Base-by-base conservation (phyloP, 179 eudicot genomes). In the Spergularia azorica region DNA sequence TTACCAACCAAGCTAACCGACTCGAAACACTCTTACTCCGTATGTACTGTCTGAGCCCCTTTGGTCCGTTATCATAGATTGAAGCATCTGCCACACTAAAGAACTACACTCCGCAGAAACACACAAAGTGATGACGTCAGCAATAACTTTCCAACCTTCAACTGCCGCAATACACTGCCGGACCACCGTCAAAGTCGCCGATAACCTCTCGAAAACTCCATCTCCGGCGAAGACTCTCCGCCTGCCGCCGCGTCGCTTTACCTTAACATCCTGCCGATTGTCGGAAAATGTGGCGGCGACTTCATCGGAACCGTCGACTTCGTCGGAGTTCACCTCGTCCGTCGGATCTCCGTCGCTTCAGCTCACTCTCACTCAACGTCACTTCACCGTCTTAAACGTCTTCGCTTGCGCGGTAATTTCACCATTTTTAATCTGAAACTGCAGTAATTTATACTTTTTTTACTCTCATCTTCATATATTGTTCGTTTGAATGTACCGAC, bases 401-500 rank as follows among this genome's bases (percentile, higher is more conserved):
- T 77, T 85, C 77, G 91, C 97, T 32, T 92, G 91, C 71, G 86
- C 84, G 71, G 97, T 92, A 90, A 61, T 26, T 50, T 55, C 57
- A 9, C 17, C 17, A 10, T 58, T 59, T n/a, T 74, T 15, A 38
- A 11, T 66, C 1, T 39, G 4, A 26, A 9, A 0, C 10, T 16
- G 12, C 36, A 60, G 39, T 48, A 1, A 66, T 56, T 38, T 17
- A 15, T 46, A 9, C 21, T 20, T 38, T 46, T 9, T n/a, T 64
- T 63, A 26, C 32, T 26, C 32, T 26, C 32, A 26, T 18, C 7
- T n/a, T 16, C 52, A 4, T 54, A 12, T 26, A 26, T 26, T 26
- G 32, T 26, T 26, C 32, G 32, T 26, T n/a, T n/a, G n/a, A n/a
- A n/a, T 16, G 41, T 16, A 14, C 3, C 6, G 43, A 11, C 43